Evolutionary conservation across 2,329 filamentous ascomycete species (phyloP), one percentile per base, ranked within the genome.

Genomic region (Cladobotryum protrusum): DNA sequence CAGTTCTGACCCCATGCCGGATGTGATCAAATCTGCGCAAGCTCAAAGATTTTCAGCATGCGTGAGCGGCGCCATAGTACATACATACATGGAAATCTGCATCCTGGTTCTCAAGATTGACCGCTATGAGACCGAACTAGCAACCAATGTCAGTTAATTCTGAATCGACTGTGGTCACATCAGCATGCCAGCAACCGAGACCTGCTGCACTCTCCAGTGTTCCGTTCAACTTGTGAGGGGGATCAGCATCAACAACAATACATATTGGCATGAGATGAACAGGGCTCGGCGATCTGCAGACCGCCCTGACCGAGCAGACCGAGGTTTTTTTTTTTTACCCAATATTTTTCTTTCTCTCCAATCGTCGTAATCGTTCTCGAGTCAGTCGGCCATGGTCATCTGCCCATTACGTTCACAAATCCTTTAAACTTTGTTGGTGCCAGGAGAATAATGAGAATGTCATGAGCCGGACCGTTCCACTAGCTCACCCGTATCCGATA

Each of bases 391-490:
- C n/a, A 39, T 29, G 13, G 14, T 39, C 36, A 8, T n/a, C 3
- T 15, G 36, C 9, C 36, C n/a, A 39, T 39, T 15, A 39, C 36
- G 14, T 12, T 14, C 8, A 18, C 36, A 15, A 39, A 39, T 39
- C 11, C n/a, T 43, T 18, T 44, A 40, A 44, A 45, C 32, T 47
- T 43, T 11, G 40, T 44, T 46, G 35, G 37, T 34, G 39, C 46
- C 40, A 44, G 33, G 17, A 33, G 15, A 45, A 41, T 32, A 41
- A 33, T 13, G 42, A 43, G 20, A 37, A 36, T 32, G 43, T 47
- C 29, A 39, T 47, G 49, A 57, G 49, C 58, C 60, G 59, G 61
- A 55, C 61, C 61, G 61, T 63, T 49, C 61, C 61, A 61, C 52
- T 59, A 57, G 57, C 50, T 55, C 50, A 47, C 43, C 59, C 52